Conservation (phyloP, 2,329 filamentous ascomycete genomes). For the Coniella vitis region DNA sequence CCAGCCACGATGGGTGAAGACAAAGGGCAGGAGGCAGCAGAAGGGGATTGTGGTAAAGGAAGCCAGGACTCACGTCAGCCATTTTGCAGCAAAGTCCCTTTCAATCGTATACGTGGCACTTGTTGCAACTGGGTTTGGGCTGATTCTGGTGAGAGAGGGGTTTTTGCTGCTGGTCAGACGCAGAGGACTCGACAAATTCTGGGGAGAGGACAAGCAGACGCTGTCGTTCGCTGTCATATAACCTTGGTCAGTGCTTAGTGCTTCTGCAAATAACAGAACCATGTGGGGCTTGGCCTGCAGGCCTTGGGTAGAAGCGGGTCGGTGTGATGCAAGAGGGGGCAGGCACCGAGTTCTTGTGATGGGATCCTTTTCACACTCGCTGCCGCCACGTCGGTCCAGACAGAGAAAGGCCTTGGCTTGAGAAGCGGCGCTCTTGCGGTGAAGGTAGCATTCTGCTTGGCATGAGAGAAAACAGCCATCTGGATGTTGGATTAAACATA, state of each 20-base stretch:
- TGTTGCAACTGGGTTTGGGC: constrained; percentile 1
- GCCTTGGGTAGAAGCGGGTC: constrained; percentile 15
- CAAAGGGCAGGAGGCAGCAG: neutral
- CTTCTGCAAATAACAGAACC: constrained; percentile 13
- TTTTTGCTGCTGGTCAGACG: constrained; percentile 6
- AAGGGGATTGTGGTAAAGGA: too few species aligned
- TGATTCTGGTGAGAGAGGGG: constrained; percentile 2
- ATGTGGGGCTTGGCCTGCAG: constrained; percentile 14
- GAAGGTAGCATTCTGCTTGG: neutral
- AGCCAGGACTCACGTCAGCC: constrained; percentile 15
- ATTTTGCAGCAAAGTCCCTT: constrained; percentile 11
- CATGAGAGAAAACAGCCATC: neutral
- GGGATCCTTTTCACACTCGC: neutral
- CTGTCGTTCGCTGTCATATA: constrained; percentile 14
- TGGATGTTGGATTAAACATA: too few species aligned
- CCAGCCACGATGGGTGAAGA: neutral
- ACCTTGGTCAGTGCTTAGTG: constrained; percentile 15
- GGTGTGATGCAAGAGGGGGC: constrained; percentile 17
- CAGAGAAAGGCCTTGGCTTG: neutral
- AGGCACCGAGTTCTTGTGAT: constrained; percentile 2
- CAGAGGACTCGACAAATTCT: constrained; percentile 7
- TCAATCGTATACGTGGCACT: constrained; percentile 5
- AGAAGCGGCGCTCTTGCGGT: neutral
- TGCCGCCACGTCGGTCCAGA: neutral
- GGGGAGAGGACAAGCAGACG: constrained; percentile 1